Percentiles rank a stretch among this genome's conserved stretches.
These are phyloP conservation scores for Phyllosticta paracitricarpa DNA, from an alignment of 2,329 filamentous ascomycete species.

Conservation along the genomic window DNA sequence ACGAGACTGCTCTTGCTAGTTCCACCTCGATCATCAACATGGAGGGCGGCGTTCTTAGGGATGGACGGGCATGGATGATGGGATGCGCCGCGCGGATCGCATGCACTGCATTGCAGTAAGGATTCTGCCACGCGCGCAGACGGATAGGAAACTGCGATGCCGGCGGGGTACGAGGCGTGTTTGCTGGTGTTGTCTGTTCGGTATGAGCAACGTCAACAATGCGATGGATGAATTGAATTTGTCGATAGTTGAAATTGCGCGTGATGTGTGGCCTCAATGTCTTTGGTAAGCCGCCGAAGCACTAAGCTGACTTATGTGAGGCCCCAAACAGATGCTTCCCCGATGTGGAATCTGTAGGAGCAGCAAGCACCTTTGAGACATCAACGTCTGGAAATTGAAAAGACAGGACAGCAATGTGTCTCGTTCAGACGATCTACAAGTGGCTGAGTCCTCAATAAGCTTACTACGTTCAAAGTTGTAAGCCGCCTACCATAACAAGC, in stretches of 20 bases:
- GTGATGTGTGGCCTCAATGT: neutral
- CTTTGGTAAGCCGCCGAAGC: too few relatives aligned
- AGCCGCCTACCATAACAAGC: neutral
- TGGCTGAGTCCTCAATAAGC: too few relatives aligned
- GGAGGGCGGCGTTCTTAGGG: neutral
- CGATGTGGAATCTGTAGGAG: too few relatives aligned
- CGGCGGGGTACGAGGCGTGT: neutral
- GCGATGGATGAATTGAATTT: neutral
- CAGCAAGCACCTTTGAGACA: too few relatives aligned
- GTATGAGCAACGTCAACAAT: neutral
- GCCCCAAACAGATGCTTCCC: too few relatives aligned
- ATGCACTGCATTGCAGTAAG: neutral
- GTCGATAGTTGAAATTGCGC: neutral
- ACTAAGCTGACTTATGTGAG: too few relatives aligned
- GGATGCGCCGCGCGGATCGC: neutral
- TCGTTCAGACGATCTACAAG: too few relatives aligned
- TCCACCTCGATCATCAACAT: neutral
- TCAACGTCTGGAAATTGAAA: too few relatives aligned
- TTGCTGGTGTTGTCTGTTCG: neutral
- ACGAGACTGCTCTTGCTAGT: neutral
- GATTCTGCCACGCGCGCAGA: neutral
- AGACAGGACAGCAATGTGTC: too few relatives aligned
- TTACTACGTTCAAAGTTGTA: neutral
- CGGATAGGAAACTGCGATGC: neutral
- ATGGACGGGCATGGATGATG: neutral